Evolutionary conservation across 495 filamentous ascomycete genomes (phyloP).

Genomic region (Cercophora sp.): DNA sequence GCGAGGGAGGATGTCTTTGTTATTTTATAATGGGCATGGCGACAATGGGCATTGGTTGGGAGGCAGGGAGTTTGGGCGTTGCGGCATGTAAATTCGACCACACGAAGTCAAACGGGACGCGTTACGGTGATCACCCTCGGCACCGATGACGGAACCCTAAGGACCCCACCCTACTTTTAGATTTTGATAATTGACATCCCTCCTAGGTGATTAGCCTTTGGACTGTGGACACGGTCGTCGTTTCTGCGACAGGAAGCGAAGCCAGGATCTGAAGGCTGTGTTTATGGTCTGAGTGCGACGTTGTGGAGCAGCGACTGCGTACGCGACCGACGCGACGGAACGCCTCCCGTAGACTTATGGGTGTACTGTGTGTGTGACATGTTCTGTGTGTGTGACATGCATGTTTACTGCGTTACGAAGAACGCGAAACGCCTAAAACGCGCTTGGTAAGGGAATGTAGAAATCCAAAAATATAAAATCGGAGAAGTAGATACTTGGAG

Average conservation of each 20-base stretch:
- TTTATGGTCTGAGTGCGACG: background rate
- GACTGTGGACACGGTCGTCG: slow-evolving; percentile 1
- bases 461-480: background rate
- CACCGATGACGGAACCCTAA: slow-evolving; percentile 3
- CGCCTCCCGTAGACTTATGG: background rate
- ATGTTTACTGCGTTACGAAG: background rate
- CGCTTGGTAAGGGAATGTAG: background rate
- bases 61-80: background rate
- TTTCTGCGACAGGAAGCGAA: slow-evolving; percentile 2
- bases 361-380: background rate
- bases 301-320: background rate
- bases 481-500: background rate
- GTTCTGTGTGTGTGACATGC: background rate
- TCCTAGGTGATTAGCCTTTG: background rate
- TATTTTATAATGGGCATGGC: background rate
- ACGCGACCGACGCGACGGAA: slow-evolving; percentile 1
- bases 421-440: background rate
- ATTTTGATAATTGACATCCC: slow-evolving; percentile 4
- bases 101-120: slow-evolving; percentile 1
- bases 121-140: slow-evolving; percentile 2
- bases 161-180: slow-evolving; percentile 3
- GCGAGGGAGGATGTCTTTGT: slow-evolving; percentile 2
- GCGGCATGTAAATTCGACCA: slow-evolving; percentile 2
- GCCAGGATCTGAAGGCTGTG: slow-evolving; percentile 2
- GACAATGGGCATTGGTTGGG: background rate